Conservation (phyloP, 768 basidiomycete genomes). For the Amyloporia xantha region DNA sequence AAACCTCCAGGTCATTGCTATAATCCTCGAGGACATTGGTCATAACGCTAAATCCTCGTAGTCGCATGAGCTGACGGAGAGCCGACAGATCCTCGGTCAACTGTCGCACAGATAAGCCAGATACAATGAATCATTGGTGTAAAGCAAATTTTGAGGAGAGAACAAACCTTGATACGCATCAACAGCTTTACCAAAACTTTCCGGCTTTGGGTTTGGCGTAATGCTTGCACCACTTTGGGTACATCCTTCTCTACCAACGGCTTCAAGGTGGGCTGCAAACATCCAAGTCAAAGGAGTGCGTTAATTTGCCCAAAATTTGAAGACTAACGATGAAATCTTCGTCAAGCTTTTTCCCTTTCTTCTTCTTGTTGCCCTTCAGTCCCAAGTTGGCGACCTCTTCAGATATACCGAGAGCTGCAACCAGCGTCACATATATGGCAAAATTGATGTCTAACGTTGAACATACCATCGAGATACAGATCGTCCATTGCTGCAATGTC, state of each 20-base stretch:
- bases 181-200: constrained; percentile 80
- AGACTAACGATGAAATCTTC: constrained; percentile 78
- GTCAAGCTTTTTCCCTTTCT: constrained; percentile 87
- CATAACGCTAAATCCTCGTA: constrained; percentile 93
- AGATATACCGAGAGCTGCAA: constrained; percentile 81
- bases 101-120: constrained; percentile 30
- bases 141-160: no score
- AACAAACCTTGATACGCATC: constrained; percentile 69
- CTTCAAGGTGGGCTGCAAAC: constrained; percentile 62
- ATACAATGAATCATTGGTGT: not conserved
- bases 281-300: not conserved
- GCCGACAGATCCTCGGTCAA: constrained; percentile 79
- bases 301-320: not conserved
- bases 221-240: constrained; percentile 86
- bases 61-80: constrained; percentile 78
- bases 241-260: constrained; percentile 74
- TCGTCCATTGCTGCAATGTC: constrained; percentile 94
- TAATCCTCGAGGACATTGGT: constrained; percentile 81
- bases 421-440: constrained; percentile 3
- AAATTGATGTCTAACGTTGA: not conserved
- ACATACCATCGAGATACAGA: constrained; percentile 81
- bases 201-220: constrained; percentile 80
- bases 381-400: constrained; percentile 82
- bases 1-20: constrained; percentile 58
- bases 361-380: constrained; percentile 84